Evolutionary conservation across 768 basidiomycete genomes (phyloP), one percentile per base, ranked within the genome.

Genomic region (Lactarius vividus): DNA sequence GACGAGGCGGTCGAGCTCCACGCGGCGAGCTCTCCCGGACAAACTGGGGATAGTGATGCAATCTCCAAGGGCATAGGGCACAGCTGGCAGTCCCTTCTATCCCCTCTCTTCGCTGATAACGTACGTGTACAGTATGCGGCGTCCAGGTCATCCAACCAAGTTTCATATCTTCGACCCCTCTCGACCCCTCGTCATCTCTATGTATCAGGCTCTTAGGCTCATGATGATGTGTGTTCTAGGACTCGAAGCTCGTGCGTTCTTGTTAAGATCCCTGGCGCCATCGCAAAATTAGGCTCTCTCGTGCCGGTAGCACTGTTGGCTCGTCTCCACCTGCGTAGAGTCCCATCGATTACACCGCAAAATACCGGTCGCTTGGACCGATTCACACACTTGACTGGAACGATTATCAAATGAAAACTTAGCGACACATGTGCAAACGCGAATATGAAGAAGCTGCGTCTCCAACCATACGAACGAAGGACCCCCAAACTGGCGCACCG

Each of bases 1-100:
- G 65, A 61, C 49, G 35, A 52, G 56, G 56, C 4, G 29, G 56
- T 57, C 46, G 55, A 28, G 56, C 35, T 18, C 64, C 60, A 57
- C 46, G 60, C 10, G 44, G 33, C 11, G 35, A 46, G 56, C 15
- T 9, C 9, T 23, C 42, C n/a, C 39, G 59, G 46, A 60, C 16
- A 23, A 54, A 54, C 37, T 15, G 40, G 57, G 53, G 44, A 44
- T 20, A 42, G 1, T 26, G 37, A n/a, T n/a, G 49, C 15, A 52
- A 26, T 15, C 49, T 16, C 49, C 49, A 26, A 52, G 49, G 49
- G 49, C 13, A 26, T 52, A 52, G 49, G 49, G 49, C 26, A 52
- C 49, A 52, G 26, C 49, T 15, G 23, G 23, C 23, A 49, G 46
- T 13, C 46, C 46, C 26, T 26, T 52, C 49, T 52, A 52, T 52